These are phyloP conservation scores for Amphibolis antarctica DNA, from an alignment of 106 monocot genomes.

Conservation along the genomic window DNA sequence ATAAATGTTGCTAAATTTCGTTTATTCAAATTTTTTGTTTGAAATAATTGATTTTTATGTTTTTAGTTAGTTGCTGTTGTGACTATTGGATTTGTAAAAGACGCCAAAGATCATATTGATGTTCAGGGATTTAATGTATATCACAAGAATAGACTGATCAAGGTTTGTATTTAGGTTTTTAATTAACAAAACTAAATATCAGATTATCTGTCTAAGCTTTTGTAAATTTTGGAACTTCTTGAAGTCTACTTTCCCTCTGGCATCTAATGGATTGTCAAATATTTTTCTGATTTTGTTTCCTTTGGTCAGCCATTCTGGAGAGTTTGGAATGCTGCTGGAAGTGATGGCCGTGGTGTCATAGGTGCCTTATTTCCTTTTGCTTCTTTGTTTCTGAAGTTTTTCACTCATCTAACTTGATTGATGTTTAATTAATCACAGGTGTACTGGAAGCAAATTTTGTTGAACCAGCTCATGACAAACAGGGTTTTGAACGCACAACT, in stretches of 20 bases:
- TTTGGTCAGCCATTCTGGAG: conserved; percentile 81
- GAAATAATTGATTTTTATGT: conserved; percentile 1
- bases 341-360: conserved; percentile 96
- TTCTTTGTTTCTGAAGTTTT: not conserved
- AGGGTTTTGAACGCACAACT: conserved; percentile 84
- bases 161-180: conserved; percentile 29
- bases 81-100: conserved; percentile 91
- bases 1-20: not conserved
- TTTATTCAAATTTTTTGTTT: not conserved
- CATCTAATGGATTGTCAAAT: not conserved
- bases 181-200: not conserved
- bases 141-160: conserved; percentile 90
- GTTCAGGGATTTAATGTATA: conserved; percentile 98
- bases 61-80: conserved; percentile 71
- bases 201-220: not conserved
- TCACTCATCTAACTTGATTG: not conserved
- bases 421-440: conserved; percentile 30
- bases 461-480: conserved; percentile 98
- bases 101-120: conserved; percentile 94
- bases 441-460: conserved; percentile 94
- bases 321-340: conserved; percentile 96
- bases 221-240: no score
- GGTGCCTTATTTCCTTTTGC: conserved; percentile 27
- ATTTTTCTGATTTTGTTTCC: not conserved
- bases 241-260: no score